phyloP scores from a whole-genome alignment of 2,329 filamentous ascomycete genomes.

The Thelonectria blattea region DNA sequence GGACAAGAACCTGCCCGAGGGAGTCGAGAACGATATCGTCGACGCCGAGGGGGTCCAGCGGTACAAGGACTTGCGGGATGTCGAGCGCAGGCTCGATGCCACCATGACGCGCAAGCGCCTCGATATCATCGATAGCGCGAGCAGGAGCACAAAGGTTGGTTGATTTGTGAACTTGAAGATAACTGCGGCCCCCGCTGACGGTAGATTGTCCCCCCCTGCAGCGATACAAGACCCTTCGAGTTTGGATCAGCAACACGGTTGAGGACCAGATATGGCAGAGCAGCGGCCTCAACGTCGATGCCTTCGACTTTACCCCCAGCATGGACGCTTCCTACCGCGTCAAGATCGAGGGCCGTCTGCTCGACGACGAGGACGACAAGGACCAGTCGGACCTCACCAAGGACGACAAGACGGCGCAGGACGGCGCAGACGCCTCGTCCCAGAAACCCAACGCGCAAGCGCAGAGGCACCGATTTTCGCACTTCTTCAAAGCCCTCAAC shows the following conservation, averaged over 20 bases:
- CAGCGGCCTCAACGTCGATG: conserved; percentile 70
- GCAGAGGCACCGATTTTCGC: conserved; percentile 67
- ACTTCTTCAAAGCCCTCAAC: conserved; percentile 82
- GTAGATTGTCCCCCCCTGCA: conserved; percentile 39
- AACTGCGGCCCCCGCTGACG: conserved; percentile 10
- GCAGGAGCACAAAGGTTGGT: conserved; percentile 71
- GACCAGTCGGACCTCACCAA: conserved; percentile 51
- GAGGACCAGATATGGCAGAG: conserved; percentile 95
- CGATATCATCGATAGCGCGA: conserved; percentile 84
- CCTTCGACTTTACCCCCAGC: conserved; percentile 81
- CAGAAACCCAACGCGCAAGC: conserved; percentile 45
- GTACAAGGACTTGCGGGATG: conserved; percentile 83
- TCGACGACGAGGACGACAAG: conserved; percentile 72
- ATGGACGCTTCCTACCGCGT: conserved; percentile 83
- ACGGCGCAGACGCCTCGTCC: conserved; percentile 37
- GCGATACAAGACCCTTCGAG: conserved; percentile 82
- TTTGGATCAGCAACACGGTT: conserved; percentile 95
- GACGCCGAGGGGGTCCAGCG: conserved; percentile 77
- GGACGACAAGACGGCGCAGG: conserved; percentile 38
- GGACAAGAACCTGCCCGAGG: conserved; percentile 93
- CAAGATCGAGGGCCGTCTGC: conserved; percentile 86
- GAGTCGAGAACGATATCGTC: conserved; percentile 80
- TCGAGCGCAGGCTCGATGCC: conserved; percentile 88
- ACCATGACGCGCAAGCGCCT: conserved; percentile 93
- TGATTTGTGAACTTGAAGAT: conserved; percentile 1